phyloP scores from a whole-genome alignment of 2,329 filamentous ascomycete species.

The Fusarium agapanthi region DNA sequence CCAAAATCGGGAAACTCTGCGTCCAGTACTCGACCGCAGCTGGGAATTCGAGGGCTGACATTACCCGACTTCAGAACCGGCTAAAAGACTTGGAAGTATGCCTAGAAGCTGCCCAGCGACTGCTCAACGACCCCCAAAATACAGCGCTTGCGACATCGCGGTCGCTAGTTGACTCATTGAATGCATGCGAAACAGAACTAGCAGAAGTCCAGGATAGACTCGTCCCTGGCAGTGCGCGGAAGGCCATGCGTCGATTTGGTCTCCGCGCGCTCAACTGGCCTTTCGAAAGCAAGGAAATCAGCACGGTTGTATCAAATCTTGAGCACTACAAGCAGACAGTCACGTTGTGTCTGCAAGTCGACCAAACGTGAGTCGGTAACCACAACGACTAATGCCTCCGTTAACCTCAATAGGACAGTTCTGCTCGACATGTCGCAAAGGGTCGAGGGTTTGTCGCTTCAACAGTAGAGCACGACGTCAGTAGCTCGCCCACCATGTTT shows the following conservation, averaged over 20 bases:
- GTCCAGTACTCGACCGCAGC: not conserved
- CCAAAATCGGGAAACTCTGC: not conserved
- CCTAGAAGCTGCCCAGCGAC: not conserved
- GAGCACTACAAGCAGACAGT: not conserved
- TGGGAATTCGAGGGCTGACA: not conserved
- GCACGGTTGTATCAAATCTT: not conserved
- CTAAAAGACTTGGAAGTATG: not conserved
- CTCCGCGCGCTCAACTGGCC: not conserved
- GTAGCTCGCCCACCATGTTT: not conserved
- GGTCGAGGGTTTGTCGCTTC: not conserved
- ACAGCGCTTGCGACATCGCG: not conserved
- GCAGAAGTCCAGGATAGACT: not conserved
- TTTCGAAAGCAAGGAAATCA: not conserved
- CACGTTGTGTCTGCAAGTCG: not conserved
- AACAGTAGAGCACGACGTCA: fast-evolving
- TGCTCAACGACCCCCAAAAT: not conserved
- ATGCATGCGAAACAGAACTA: not conserved
- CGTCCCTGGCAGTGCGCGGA: not conserved
- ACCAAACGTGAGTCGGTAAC: not conserved
- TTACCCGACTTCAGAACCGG: not conserved
- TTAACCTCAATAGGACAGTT: not conserved
- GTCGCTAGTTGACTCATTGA: not conserved
- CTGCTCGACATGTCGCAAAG: not conserved
- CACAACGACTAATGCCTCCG: fast-evolving
- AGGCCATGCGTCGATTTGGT: not conserved